Percentiles rank a stretch among this genome's conserved stretches.
These are phyloP conservation scores for Blastobotrys petasosporus DNA, from an alignment of 1,139 yeast genomes.

Conservation along the genomic window DNA sequence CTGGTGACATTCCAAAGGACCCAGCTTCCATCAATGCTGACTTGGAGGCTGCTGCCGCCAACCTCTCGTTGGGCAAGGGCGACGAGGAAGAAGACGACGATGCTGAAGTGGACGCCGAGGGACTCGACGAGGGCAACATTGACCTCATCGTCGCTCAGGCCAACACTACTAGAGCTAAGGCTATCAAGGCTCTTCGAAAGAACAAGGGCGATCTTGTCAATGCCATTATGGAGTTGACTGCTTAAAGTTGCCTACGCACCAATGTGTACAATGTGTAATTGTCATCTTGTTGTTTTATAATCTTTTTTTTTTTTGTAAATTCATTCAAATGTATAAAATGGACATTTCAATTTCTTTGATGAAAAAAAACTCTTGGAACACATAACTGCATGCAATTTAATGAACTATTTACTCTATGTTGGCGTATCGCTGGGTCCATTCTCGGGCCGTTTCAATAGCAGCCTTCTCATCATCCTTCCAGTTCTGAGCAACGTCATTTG, in stretches of 20 bases:
- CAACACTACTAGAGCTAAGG: conserved; percentile 80
- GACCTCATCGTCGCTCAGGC: conserved; percentile 86
- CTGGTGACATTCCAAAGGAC: conserved; percentile 39
- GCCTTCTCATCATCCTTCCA: conserved; percentile 83
- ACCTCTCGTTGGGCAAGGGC: conserved; percentile 25
- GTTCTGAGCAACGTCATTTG: conserved; percentile 94
- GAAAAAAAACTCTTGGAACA: neutral
- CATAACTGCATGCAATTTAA: neutral
- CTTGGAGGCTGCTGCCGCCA: conserved; percentile 61
- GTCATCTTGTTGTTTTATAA: neutral
- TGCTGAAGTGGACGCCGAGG: conserved; percentile 69
- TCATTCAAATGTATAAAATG: neutral
- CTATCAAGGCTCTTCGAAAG: conserved; percentile 80
- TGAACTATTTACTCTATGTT: conserved; percentile 12
- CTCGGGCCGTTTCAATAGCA: conserved; percentile 79
- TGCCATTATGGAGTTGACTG: conserved; percentile 77
- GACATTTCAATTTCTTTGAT: neutral
- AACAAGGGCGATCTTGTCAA: conserved; percentile 94
- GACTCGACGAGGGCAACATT: conserved; percentile 72
- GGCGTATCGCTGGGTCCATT: conserved; percentile 78
- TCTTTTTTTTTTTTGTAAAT: neutral
- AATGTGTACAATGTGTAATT: neutral
- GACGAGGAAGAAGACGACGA: conserved; percentile 35
- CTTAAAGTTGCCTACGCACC: conserved; percentile 22
- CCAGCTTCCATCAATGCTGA: conserved; percentile 89